Percentiles rank a stretch among this genome's conserved stretches.
These are phyloP conservation scores for Neltuma alba DNA, from an alignment of 306 rosid species.

Conservation along the genomic window DNA sequence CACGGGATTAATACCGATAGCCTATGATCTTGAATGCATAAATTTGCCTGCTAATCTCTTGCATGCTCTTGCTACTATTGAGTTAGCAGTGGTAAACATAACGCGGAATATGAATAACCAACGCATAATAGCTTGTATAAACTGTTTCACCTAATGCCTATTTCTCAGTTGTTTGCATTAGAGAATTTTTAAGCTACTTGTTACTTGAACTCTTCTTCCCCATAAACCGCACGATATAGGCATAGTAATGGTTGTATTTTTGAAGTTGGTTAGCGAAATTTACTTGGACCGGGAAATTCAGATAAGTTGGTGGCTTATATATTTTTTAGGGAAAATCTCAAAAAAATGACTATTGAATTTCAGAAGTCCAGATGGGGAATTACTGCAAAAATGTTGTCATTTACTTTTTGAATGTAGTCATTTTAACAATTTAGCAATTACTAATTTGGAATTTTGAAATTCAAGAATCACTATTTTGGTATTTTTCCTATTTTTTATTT, in stretches of 20 bases:
- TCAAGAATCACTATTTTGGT: no score
- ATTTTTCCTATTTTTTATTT: no score
- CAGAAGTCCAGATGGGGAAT: no score
- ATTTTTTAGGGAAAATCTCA: no score
- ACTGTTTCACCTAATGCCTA: neutral
- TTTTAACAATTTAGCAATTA: no score
- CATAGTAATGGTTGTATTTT: neutral
- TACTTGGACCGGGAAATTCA: neutral
- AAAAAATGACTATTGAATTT: no score
- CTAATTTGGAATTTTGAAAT: no score
- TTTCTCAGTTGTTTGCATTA: neutral
- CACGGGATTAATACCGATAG: neutral
- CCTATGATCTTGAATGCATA: neutral
- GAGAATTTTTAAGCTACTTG: neutral
- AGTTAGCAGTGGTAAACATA: neutral
- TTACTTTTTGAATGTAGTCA: no score
- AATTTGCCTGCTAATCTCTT: constrained; percentile 6
- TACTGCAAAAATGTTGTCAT: no score
- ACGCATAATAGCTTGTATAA: neutral
- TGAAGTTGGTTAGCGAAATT: neutral
- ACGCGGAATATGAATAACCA: neutral
- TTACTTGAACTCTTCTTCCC: neutral
- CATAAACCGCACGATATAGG: no score
- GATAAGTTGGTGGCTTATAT: constrained; percentile 8
- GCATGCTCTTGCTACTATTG: neutral